Evolutionary conservation across 106 monocot genomes (phyloP), one percentile per base, ranked within the genome.

Genomic region (Allium fistulosum): DNA sequence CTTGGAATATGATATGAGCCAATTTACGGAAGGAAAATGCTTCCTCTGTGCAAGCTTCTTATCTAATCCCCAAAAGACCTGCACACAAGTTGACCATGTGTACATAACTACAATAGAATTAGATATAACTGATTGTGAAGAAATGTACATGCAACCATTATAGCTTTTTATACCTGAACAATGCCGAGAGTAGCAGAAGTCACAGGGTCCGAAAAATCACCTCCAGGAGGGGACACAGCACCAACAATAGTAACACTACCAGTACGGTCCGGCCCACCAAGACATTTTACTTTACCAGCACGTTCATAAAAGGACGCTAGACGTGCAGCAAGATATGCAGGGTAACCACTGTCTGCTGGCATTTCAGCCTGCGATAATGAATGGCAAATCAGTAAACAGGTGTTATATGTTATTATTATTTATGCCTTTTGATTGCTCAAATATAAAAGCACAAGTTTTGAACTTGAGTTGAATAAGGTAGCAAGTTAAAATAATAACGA

Each of bases 281-380:
- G 82, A 62, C 99, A 99, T 63, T 93, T 90, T 51, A 99, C 99
- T 80, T 99, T 99, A 63, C 99, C 99, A 63, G 99, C 93, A 81
- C 99, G 99, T 75, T 99, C 99, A 81, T 99, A 99, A 75, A 99
- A 99, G 15, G 99, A 99, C 27, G 99, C 99, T 68, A 99, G 74
- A 80, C 99, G 93, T 73, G 99, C 93, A 51, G 93, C 99, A 55
- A 99, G 77, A 78, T 99, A 99, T 55, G 99, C 99, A 66, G 99
- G 99, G 74, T 99, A 99, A 58, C 99, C 99, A 90, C 99, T 99
- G 76, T 99, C 99, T 69, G 99, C 99, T n/a, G 99, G 99, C 93
- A 99, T 99, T 87, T 99, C 99, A 79, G 99, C 99, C 99, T 99
- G 72, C 59, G 58, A 45, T 51, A 50, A 53, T 16, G 28, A 6